Percentiles rank a stretch among this genome's conserved stretches.
These are phyloP conservation scores for Aspergillus flavus DNA, from an alignment of 2,329 filamentous ascomycete genomes.

Conservation along the genomic window DNA sequence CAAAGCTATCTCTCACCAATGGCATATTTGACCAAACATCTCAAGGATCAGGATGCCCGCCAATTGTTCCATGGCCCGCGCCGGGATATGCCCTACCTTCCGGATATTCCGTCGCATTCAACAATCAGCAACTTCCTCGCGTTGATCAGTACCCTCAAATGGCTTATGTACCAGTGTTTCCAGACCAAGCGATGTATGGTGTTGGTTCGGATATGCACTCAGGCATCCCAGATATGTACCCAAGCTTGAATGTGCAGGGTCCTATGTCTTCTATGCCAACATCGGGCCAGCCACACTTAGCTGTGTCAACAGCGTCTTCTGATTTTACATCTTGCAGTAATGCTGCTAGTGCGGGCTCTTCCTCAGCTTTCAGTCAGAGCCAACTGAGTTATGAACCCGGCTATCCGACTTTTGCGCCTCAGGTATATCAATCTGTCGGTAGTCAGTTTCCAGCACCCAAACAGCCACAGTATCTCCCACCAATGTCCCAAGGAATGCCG, in stretches of 20 bases:
- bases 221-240: constrained; percentile 22
- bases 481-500: constrained; percentile 14
- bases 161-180: constrained; percentile 12
- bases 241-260: constrained; percentile 16
- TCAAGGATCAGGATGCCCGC: constrained; percentile 7
- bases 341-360: background rate
- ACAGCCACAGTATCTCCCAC: constrained; percentile 12
- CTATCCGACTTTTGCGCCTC: constrained; percentile 13
- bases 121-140: constrained; percentile 13
- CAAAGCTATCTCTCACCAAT: background rate
- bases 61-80: constrained; percentile 15
- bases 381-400: constrained; percentile 12
- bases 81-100: constrained; percentile 15
- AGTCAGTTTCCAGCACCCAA: constrained; percentile 10
- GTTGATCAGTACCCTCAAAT: constrained; percentile 15
- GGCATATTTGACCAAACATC: constrained; percentile 5
- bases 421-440: constrained; percentile 11
- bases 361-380: constrained; percentile 12
- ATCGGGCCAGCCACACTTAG: constrained; percentile 15
- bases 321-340: constrained; percentile 13
- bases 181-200: constrained; percentile 15
- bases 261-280: constrained; percentile 16
- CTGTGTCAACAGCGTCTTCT: constrained; percentile 10
- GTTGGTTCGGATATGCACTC: constrained; percentile 15
- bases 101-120: constrained; percentile 5